A percentile compares a stretch with the other conserved stretches of the same genome.
Conservation (phyloP, 129 eudicot genomes). For the Cynara cardunculus region DNA sequence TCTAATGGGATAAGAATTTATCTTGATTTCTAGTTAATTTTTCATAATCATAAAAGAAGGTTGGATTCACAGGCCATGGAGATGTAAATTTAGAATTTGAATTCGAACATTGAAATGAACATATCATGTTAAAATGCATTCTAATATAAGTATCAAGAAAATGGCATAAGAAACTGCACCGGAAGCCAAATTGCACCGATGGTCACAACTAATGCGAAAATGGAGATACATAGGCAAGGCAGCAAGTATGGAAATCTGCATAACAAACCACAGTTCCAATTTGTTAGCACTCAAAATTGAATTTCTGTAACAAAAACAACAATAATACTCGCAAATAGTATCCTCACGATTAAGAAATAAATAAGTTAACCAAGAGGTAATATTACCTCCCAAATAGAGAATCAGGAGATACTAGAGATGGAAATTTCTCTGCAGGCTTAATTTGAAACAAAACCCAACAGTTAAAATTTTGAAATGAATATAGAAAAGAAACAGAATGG, state of each 20-base stretch:
- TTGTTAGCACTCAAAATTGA: conserved; percentile 1
- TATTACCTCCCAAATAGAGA: conserved; percentile 84
- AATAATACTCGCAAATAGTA: not conserved
- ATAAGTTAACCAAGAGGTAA: not conserved
- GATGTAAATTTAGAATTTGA: not conserved
- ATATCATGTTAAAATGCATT: conserved; percentile 9
- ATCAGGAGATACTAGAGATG: conserved; percentile 55
- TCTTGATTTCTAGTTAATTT: not conserved
- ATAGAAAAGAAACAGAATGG: not conserved
- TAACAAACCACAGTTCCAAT: conserved; percentile 7
- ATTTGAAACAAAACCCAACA: not conserved
- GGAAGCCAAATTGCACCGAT: conserved; percentile 69
- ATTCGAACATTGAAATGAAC: not conserved
- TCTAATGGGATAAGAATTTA: too few species aligned
- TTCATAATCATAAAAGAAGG: not conserved
- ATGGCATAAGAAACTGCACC: conserved; percentile 40
- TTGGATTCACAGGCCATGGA: not conserved
- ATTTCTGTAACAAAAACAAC: not conserved
- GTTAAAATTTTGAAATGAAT: not conserved
- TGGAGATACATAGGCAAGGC: conserved; percentile 73
- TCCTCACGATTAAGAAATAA: not conserved
- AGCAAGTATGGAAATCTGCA: conserved; percentile 91
- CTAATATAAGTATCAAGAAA: not conserved
- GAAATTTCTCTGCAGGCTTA: conserved; percentile 95
- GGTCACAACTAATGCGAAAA: conserved; percentile 53